phyloP scores from a whole-genome alignment of 1,284 basidiomycete species.

The Psilocybe mexicana region DNA sequence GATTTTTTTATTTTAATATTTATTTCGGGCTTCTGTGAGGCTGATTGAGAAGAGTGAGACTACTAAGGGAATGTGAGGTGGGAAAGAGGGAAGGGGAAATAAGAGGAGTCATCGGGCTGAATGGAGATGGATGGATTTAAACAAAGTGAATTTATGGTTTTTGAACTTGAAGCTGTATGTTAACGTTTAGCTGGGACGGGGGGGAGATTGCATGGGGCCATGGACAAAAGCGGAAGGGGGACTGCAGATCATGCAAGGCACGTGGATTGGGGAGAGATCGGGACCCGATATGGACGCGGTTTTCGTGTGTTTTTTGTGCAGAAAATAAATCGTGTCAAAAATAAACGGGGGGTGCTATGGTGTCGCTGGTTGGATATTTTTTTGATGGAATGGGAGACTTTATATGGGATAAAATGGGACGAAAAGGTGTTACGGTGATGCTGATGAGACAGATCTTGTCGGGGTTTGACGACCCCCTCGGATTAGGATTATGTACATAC shows the following conservation, averaged over 20 bases:
- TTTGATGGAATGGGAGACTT: not conserved
- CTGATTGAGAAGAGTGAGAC: not conserved
- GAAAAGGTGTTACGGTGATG: not conserved
- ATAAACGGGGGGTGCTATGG: too few species aligned
- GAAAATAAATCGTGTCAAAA: too few species aligned
- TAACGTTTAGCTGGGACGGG: too few species aligned
- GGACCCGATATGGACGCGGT: not conserved
- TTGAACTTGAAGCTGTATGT: too few species aligned
- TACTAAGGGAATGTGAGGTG: not conserved
- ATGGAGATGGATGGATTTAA: too few species aligned
- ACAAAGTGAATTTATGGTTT: too few species aligned
- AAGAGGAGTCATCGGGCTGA: not conserved
- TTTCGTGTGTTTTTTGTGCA: too few species aligned
- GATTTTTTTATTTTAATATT: not conserved
- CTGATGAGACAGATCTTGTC: conserved; percentile 12
- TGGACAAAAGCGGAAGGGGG: conserved; percentile 5
- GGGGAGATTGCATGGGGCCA: too few species aligned
- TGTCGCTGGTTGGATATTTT: too few species aligned
- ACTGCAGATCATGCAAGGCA: conserved; percentile 13
- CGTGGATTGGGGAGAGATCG: conserved; percentile 1
- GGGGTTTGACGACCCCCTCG: conserved; percentile 4
- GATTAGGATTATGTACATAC: not conserved
- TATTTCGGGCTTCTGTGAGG: not conserved
- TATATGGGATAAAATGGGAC: not conserved
- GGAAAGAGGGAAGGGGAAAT: not conserved